Base-by-base conservation (phyloP, 345 rosid species). In the Carallia brachiata region DNA sequence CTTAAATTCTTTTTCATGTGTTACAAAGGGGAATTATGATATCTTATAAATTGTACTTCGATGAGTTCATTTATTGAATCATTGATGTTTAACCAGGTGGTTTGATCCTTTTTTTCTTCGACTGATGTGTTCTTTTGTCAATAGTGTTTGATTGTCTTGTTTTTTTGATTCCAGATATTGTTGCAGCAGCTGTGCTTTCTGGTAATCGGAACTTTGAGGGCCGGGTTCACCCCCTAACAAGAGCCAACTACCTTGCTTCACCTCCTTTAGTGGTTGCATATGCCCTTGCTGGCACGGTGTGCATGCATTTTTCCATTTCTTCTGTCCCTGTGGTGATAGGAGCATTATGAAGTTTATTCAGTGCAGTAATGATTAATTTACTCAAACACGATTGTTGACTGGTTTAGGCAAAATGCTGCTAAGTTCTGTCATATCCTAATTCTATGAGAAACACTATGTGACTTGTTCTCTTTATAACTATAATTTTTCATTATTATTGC, bases 161-260 rank as follows among this genome's bases (percentile, higher is more conserved):
- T 36, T 4, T 68, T 30, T 37, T 18, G 32, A 37, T 62, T 75
- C 56, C 90, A 95, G 99, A 92, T 74, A 88, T 95, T 73, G 82
- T 95, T 57, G 99, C 96, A 7, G 81, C 98, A 3, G 98, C 97
- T 67, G 98, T 95, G 61, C 90, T 95, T 18, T 95, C 97, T 62
- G 99, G 99, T 48, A 95, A 95, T 79, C 77, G 96, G 57, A 95
- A 95, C 73, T 95, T 95, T 76, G 99, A 95, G 78, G 99, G 98
- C 4, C 97, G 98, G 74, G 96, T 95, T 71, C 99, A 95, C 77
- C 81, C 97, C 15, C 75, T 95, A 81, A 95, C 99, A 63, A 87
- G 99, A 84, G 99, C 99, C 15, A 95, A 95, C 83, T 95, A 92
- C 77, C 99, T 95, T 69, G 99, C 99, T 80, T 95, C 99, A 7